A percentile compares a stretch with the other conserved stretches of the same genome.
Evolutionary conservation across 2,329 filamentous ascomycete species (phyloP).

Genomic region (Hypoxylon sp.): DNA sequence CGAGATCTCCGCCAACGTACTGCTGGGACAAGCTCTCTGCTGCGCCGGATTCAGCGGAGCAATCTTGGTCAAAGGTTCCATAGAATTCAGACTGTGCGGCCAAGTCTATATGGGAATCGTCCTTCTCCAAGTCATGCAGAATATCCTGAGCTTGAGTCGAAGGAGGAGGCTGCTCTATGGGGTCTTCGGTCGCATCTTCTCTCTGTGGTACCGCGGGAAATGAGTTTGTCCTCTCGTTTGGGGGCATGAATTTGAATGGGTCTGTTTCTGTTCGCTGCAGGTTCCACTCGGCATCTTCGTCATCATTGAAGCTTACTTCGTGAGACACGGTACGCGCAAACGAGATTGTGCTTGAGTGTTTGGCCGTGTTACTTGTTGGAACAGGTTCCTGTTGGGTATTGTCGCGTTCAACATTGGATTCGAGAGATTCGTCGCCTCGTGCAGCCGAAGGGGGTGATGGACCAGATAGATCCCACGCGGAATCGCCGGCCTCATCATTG

Average conservation of each 20-base stretch:
- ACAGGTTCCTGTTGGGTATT: slow-evolving; percentile 33
- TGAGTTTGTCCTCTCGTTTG: slow-evolving; percentile 71
- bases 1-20: slow-evolving; percentile 60
- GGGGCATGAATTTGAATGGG: slow-evolving; percentile 71
- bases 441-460: slow-evolving; percentile 25
- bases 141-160: slow-evolving; percentile 67
- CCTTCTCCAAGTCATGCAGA: slow-evolving; percentile 65
- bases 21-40: slow-evolving; percentile 49
- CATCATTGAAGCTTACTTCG: slow-evolving; percentile 70
- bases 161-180: slow-evolving; percentile 58
- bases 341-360: slow-evolving; percentile 72
- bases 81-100: slow-evolving; percentile 56
- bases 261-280: slow-evolving; percentile 66
- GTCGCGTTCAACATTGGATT: slow-evolving; percentile 34
- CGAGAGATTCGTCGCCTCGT: slow-evolving; percentile 33
- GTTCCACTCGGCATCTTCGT: slow-evolving; percentile 71
- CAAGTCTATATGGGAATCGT: slow-evolving; percentile 59
- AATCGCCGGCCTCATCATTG: slow-evolving; percentile 46
- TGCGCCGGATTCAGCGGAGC: slow-evolving; percentile 37
- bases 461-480: slow-evolving; percentile 48
- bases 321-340: slow-evolving; percentile 75
- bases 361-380: slow-evolving; percentile 55
- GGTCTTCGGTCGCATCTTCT: slow-evolving; percentile 48
- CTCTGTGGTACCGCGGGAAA: slow-evolving; percentile 69
- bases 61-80: slow-evolving; percentile 52